Percentiles rank a stretch among this genome's conserved stretches.
Evolutionary conservation across 345 rosid genomes (phyloP).

Genomic region (Eucalyptus curtisii): DNA sequence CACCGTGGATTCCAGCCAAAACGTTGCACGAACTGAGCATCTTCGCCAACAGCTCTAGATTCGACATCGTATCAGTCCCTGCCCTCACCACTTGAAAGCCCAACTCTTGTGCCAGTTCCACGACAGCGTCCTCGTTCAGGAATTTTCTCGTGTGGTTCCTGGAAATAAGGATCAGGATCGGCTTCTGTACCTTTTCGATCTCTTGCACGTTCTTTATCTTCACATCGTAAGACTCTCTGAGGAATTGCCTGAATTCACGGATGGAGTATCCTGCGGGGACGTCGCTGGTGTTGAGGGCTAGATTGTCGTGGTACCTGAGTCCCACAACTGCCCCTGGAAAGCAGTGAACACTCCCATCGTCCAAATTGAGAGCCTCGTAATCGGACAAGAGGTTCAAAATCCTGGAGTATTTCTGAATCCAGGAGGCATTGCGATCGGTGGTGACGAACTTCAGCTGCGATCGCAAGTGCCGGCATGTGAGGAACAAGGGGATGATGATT

Average conservation of each 20-base stretch:
- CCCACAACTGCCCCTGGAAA: slow-evolving; percentile 28
- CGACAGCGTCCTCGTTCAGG: slow-evolving; percentile 15
- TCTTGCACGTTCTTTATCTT: slow-evolving; percentile 1
- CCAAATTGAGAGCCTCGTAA: slow-evolving; percentile 12
- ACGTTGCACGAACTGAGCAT: slow-evolving; percentile 12
- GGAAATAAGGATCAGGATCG: slow-evolving; percentile 17
- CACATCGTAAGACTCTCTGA: slow-evolving; percentile 9
- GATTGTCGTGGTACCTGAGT: slow-evolving; percentile 9
- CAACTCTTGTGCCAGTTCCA: slow-evolving; percentile 9
- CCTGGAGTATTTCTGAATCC: slow-evolving; percentile 19
- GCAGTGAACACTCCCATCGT: slow-evolving; percentile 20
- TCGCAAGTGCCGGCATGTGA: slow-evolving; percentile 18
- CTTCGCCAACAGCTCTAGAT: slow-evolving; percentile 5
- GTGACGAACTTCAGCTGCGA: slow-evolving; percentile 14
- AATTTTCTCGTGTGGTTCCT: slow-evolving; percentile 10
- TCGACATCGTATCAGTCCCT: slow-evolving; percentile 2
- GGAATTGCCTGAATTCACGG: slow-evolving; percentile 24
- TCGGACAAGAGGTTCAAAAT: not conserved
- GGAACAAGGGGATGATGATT: slow-evolving; percentile 29
- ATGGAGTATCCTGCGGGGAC: slow-evolving; percentile 20
- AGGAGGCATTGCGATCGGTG: slow-evolving; percentile 12
- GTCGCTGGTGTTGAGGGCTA: slow-evolving; percentile 5
- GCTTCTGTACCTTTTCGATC: not conserved
- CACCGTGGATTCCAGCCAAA: slow-evolving; percentile 32
- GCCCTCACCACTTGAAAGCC: slow-evolving; percentile 15